Conservation (phyloP, 1,284 basidiomycete genomes). For the Tetrapyrgos nigripes region DNA sequence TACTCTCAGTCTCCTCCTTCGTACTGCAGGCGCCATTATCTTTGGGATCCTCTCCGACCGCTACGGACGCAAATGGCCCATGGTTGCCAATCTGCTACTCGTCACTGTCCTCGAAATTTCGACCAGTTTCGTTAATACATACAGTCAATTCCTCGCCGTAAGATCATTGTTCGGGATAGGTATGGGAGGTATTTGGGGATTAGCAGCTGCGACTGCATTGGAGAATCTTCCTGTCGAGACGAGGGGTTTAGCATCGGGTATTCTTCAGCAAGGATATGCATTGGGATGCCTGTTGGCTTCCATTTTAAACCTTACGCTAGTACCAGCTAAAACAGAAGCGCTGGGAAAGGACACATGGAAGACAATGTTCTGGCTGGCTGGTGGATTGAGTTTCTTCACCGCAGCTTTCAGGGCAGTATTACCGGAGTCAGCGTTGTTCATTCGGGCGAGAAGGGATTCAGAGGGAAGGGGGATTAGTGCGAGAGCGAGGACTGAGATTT, state of each 20-base stretch:
- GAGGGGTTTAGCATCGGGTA: slow-evolving; percentile 34
- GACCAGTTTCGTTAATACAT: slow-evolving; percentile 24
- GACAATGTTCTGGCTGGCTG: slow-evolving; percentile 69
- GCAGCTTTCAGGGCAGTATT: slow-evolving; percentile 75
- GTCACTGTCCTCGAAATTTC: slow-evolving; percentile 23
- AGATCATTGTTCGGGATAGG: slow-evolving; percentile 24
- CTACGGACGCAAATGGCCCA: slow-evolving; percentile 26
- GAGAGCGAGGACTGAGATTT: slow-evolving; percentile 46
- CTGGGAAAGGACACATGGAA: slow-evolving; percentile 60
- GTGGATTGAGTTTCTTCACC: slow-evolving; percentile 78
- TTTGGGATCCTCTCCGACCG: slow-evolving; percentile 24
- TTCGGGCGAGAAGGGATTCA: slow-evolving; percentile 57
- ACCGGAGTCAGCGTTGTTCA: slow-evolving; percentile 86
- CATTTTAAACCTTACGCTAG: slow-evolving; percentile 81
- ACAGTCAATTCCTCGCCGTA: slow-evolving; percentile 23
- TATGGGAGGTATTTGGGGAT: slow-evolving; percentile 19
- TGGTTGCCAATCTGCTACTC: slow-evolving; percentile 21
- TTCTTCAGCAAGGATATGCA: slow-evolving; percentile 68
- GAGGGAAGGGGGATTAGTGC: background rate
- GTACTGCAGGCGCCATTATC: slow-evolving; percentile 76
- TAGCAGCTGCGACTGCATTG: slow-evolving; percentile 26
- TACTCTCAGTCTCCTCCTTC: slow-evolving; percentile 92
- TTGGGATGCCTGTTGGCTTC: slow-evolving; percentile 67
- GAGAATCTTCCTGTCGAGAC: slow-evolving; percentile 26
- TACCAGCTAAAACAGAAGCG: slow-evolving; percentile 40